Evolutionary conservation across 176 grass and related monocot genomes (phyloP).

Genomic region (Oryza meridionalis): DNA sequence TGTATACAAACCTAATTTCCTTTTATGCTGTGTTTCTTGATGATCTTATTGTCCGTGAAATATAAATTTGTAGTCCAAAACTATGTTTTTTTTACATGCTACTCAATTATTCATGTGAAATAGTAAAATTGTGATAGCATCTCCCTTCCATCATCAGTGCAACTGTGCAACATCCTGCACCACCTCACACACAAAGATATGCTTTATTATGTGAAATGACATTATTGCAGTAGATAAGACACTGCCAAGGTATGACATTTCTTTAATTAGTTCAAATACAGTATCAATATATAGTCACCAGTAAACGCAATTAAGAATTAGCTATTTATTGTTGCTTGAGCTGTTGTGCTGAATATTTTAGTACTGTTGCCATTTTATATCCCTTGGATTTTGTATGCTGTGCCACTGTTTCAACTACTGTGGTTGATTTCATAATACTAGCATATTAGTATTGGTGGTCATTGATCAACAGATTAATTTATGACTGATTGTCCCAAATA

Average conservation of each 20-base stretch:
- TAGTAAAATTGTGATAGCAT: background rate
- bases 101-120: background rate
- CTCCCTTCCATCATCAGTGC: background rate
- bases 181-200: background rate
- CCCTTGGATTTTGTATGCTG: background rate
- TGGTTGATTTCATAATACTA: background rate
- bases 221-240: background rate
- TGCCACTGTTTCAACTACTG: background rate
- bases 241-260: background rate
- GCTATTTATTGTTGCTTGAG: background rate
- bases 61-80: background rate
- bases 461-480: conserved; percentile 2
- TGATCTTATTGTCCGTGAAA: conserved; percentile 20
- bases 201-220: background rate
- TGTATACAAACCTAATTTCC: background rate
- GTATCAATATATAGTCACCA: background rate
- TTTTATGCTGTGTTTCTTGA: conserved; percentile 16
- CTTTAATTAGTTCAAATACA: background rate
- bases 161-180: background rate
- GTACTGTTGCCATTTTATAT: background rate
- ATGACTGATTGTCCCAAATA: background rate
- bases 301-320: background rate
- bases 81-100: no score
- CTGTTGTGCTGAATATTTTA: background rate
- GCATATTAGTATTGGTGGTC: background rate